Evolutionary conservation across 2,329 filamentous ascomycete species (phyloP), one percentile per base, ranked within the genome.

Genomic region (Penicillium fuscoglaucum): DNA sequence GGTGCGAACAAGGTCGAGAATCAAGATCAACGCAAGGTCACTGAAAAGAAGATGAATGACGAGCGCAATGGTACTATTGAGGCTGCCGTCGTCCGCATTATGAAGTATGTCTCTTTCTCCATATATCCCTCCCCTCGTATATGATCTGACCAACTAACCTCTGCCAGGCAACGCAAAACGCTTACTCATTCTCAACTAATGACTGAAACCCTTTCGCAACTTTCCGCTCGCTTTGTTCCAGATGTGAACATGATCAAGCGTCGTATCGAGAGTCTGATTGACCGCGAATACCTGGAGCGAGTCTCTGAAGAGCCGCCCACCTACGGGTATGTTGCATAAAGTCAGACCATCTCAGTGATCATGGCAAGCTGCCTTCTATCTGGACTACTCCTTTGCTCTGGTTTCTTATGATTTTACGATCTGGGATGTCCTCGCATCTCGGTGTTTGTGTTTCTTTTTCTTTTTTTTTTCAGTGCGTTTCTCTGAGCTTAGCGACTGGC

Each of bases 1-100:
- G 85, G 87, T 1, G 84, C 88, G 19, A 96, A 91, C 72, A 95
- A 91, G 76, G 90, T 96, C 0, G 93, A 98, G 76, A 91, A 86
- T 52, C 80, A 83, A 52, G 79, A 80, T 33, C 85, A 88, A 73
- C 79, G 85, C 44, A 74, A 74, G 44, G 77, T 79, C 49, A 82
- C 80, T 0, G 78, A 82, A 64, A 77, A 77, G 67, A 79, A 78
- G 79, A 84, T 63, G 65, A 77, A 78, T 39, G 79, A 82, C 15
- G 79, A 80, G 59, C 74, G 81, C 43, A 76, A 73, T 9, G 76
- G 76, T n/a, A 76, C 73, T 35, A 81, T 83, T 45, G 81, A 83
- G 60, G 81, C 81, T 31, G 80, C 80, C 17, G 70, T 83, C 57
- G 81, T 83, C 19, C 74, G 81, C 12, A 82, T 81, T 56, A 83